phyloP scores from a whole-genome alignment of 306 rosid genomes.

The Castanea mollissima region DNA sequence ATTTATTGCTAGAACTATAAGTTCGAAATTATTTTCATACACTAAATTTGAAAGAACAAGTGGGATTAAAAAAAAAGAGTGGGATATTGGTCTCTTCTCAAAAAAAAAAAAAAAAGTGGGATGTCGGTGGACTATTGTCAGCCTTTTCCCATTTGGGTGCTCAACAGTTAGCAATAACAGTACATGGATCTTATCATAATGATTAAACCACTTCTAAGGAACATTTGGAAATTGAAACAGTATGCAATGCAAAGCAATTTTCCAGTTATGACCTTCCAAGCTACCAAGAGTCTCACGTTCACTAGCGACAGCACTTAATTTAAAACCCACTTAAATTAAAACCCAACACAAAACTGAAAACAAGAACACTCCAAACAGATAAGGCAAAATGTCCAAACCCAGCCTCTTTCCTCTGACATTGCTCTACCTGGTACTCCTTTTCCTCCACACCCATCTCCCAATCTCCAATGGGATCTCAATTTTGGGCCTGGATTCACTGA shows the following conservation, averaged over 20 bases:
- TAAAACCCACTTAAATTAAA: neutral
- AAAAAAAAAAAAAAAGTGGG: too few relatives aligned
- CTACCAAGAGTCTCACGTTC: conserved; percentile 34
- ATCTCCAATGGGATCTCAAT: conserved; percentile 41
- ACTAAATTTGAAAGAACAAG: too few relatives aligned
- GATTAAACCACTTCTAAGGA: neutral
- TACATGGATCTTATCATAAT: conserved; percentile 18
- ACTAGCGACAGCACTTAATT: conserved; percentile 2
- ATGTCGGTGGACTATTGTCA: too few relatives aligned
- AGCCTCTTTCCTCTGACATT: conserved; percentile 29
- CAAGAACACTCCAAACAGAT: conserved; percentile 21
- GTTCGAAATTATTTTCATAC: too few relatives aligned
- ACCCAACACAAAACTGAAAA: conserved; percentile 1
- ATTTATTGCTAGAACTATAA: too few relatives aligned
- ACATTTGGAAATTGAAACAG: neutral
- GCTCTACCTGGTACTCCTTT: conserved; percentile 35
- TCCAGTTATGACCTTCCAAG: conserved; percentile 42
- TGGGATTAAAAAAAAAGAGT: too few relatives aligned
- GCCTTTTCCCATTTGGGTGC: neutral
- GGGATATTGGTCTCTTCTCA: too few relatives aligned
- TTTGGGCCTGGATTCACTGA: conserved; percentile 52
- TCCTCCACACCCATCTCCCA: conserved; percentile 43
- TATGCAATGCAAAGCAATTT: neutral
- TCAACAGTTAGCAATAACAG: conserved; percentile 14
- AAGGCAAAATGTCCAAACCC: conserved; percentile 45